Evolutionary conservation across 192 early-diverging fungal genomes (phyloP).

Genomic region (Linnemannia exigua): DNA sequence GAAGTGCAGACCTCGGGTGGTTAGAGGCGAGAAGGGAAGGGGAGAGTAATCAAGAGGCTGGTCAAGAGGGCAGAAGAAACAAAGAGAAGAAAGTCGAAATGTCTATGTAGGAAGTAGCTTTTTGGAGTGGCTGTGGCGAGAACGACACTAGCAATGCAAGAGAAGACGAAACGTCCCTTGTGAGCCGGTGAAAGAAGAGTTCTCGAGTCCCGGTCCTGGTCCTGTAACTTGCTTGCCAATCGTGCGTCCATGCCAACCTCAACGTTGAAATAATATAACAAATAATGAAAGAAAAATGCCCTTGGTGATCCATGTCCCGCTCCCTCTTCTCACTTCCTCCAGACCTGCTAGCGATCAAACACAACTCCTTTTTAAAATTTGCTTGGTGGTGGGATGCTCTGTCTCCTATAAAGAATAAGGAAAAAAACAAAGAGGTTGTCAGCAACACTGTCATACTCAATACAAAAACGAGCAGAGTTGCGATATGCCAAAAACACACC

Average conservation of each 20-base stretch:
- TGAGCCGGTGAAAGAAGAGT: too few species aligned
- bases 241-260: too few species aligned
- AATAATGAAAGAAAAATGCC: too few species aligned
- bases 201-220: too few species aligned
- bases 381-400: slow-evolving; percentile 46
- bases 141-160: too few species aligned
- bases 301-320: not conserved
- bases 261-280: too few species aligned
- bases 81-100: not conserved
- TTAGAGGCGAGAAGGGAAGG: not conserved
- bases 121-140: not conserved
- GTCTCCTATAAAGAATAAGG: slow-evolving; percentile 28
- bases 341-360: not conserved
- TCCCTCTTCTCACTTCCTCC: not conserved
- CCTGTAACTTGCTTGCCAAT: too few species aligned
- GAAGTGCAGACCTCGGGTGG: not conserved
- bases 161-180: too few species aligned
- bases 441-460: not conserved
- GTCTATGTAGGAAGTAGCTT: not conserved
- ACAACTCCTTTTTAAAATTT: slow-evolving; percentile 29
- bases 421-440: not conserved
- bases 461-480: not conserved
- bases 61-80: not conserved
- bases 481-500: not conserved
- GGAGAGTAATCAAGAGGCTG: not conserved